A percentile compares a stretch with the other conserved stretches of the same genome.
Conservation (phyloP, 2,329 filamentous ascomycete species). For the Parascedosporium putredinis region DNA sequence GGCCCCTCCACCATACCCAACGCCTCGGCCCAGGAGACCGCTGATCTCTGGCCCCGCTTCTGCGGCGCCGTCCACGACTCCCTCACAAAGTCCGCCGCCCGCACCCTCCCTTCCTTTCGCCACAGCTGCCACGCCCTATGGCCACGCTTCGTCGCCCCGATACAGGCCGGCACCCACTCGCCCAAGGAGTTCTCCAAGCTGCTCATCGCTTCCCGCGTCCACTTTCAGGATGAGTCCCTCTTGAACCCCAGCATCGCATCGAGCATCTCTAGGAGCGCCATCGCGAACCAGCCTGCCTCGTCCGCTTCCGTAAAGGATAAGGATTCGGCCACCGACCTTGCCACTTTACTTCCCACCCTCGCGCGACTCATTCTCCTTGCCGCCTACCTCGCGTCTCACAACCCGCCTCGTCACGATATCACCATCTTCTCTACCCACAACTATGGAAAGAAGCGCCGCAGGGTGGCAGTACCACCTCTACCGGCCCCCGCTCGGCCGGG, state of each 20-base stretch:
- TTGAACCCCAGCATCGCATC: constrained; percentile 55
- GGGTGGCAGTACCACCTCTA: constrained; percentile 35
- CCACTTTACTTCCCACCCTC: constrained; percentile 55
- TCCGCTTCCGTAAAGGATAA: constrained; percentile 5
- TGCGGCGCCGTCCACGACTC: constrained; percentile 79
- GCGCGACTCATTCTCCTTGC: constrained; percentile 65
- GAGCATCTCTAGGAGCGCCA: neutral
- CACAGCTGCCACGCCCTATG: constrained; percentile 66
- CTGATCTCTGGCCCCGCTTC: constrained; percentile 71
- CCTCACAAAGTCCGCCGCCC: constrained; percentile 66
- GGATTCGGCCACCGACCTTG: constrained; percentile 28
- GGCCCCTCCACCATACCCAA: constrained; percentile 34
- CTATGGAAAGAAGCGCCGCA: constrained; percentile 37
- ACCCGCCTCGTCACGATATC: constrained; percentile 61
- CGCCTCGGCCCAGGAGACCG: constrained; percentile 43
- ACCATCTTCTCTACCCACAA: constrained; percentile 66
- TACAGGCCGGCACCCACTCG: constrained; percentile 61
- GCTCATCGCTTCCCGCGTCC: constrained; percentile 56
- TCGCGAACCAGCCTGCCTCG: constrained; percentile 13
- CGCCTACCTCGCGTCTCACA: constrained; percentile 74
- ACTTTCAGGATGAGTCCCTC: constrained; percentile 64
- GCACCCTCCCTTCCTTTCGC: constrained; percentile 65
- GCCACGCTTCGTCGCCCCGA: constrained; percentile 72
- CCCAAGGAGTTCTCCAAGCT: constrained; percentile 78
- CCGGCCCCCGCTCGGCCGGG: constrained; percentile 17